Evolutionary conservation across 352 stramenopile species (phyloP).

Genomic region (Phytopythium mirpurense): DNA sequence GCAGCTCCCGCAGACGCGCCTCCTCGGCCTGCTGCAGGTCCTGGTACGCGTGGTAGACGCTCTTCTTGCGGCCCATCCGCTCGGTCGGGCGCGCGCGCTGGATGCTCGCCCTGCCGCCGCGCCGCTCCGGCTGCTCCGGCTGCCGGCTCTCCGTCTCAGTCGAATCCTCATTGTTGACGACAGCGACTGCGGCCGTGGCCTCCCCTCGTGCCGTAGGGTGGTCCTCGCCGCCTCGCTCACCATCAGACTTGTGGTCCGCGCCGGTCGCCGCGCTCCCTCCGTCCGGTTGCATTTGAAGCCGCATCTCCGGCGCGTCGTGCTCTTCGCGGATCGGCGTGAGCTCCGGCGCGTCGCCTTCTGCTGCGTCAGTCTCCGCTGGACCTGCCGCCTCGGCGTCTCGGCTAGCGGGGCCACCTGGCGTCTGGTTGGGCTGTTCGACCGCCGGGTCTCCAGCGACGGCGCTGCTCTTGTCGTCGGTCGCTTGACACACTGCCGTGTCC

Average conservation of each 20-base stretch:
- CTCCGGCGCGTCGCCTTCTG: neutral
- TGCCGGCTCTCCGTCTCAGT: too few species aligned
- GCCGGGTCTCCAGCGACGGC: too few species aligned
- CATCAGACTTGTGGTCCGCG: neutral
- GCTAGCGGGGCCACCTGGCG: too few species aligned
- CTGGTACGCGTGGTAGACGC: constrained; percentile 41
- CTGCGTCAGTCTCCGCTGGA: neutral
- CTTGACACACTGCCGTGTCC: too few species aligned
- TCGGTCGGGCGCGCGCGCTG: neutral
- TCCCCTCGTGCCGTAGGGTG: neutral
- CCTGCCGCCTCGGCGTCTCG: neutral
- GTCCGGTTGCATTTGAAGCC: neutral
- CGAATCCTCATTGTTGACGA: too few species aligned
- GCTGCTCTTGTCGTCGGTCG: too few species aligned
- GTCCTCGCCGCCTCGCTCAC: neutral
- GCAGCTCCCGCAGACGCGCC: constrained; percentile 21
- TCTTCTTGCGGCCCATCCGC: constrained; percentile 18
- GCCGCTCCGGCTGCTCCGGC: neutral
- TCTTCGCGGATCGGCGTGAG: neutral
- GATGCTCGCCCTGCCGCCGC: neutral
- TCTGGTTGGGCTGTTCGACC: too few species aligned
- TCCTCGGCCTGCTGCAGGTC: constrained; percentile 33
- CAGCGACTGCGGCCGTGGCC: too few species aligned
- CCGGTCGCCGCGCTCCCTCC: constrained; percentile 7
- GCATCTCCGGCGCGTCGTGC: neutral